phyloP scores from a whole-genome alignment of 495 filamentous ascomycete species.

The Xylaria palmicola region DNA sequence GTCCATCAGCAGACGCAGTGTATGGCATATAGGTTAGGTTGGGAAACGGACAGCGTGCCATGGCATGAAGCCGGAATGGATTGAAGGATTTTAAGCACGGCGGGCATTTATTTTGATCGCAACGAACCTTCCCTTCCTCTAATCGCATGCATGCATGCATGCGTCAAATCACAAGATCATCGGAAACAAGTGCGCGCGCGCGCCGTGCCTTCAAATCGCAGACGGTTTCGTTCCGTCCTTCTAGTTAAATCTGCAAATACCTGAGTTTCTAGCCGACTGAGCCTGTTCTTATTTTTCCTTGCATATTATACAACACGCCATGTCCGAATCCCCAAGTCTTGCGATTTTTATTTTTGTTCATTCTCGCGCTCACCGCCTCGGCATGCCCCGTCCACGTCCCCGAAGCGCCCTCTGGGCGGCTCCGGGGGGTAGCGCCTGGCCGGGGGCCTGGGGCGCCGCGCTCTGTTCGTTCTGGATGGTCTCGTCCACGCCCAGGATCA shows the following conservation, averaged over 20 bases:
- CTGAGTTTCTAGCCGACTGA: constrained; percentile 11
- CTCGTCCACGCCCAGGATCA: constrained; percentile 96
- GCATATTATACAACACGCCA: constrained; percentile 22
- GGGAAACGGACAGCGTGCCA: too few relatives aligned
- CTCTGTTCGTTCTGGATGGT: constrained; percentile 97
- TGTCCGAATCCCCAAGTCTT: background rate
- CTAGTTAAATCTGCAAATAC: constrained; percentile 19
- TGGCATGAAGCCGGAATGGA: background rate
- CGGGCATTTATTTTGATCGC: too few relatives aligned
- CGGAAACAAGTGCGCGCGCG: background rate
- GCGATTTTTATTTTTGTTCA: background rate
- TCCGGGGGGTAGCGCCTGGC: constrained; percentile 78
- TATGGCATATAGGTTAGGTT: too few relatives aligned
- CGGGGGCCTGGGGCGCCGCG: constrained; percentile 72
- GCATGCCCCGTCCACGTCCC: constrained; percentile 88
- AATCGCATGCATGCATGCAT: too few relatives aligned
- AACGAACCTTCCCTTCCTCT: too few relatives aligned
- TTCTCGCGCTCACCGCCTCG: constrained; percentile 63
- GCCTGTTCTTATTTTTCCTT: too few relatives aligned
- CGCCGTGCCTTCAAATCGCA: background rate
- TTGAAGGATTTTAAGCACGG: too few relatives aligned
- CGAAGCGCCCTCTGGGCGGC: constrained; percentile 88
- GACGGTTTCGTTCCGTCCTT: constrained; percentile 7
- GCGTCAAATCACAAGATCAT: constrained; percentile 9
- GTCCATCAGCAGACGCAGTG: too few relatives aligned